Evolutionary conservation across 805 yeast species (phyloP).

Genomic region (Metschnikowia lochheadii): DNA sequence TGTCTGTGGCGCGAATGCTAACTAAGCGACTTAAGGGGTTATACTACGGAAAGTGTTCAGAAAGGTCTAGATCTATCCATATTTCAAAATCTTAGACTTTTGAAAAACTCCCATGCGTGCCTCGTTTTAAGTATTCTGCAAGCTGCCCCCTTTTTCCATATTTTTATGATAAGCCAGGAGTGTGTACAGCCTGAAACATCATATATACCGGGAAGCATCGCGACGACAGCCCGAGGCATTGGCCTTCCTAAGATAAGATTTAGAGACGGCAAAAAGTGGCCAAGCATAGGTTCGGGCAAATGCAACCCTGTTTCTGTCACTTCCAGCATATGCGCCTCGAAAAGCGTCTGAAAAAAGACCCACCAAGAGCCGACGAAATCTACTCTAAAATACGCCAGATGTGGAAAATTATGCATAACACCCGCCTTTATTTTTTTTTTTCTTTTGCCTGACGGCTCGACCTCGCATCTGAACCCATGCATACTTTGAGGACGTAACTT

Average conservation of each 20-base stretch:
- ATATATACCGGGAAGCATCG: background rate
- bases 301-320: background rate
- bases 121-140: too few relatives aligned
- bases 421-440: background rate
- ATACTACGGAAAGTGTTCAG: background rate
- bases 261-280: background rate
- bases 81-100: too few relatives aligned
- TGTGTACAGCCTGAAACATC: background rate
- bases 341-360: background rate
- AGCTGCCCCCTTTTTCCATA: too few relatives aligned
- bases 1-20: background rate
- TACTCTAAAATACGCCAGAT: background rate
- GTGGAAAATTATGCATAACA: background rate
- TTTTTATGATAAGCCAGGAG: background rate
- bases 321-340: background rate
- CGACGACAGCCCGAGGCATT: background rate
- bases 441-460: background rate
- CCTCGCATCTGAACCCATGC: background rate
- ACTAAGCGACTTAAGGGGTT: background rate
- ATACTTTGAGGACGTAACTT: background rate
- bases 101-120: too few relatives aligned
- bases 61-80: too few relatives aligned
- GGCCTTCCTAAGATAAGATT: background rate
- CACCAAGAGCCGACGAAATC: background rate
- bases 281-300: background rate